Percentiles rank a stretch among this genome's conserved stretches.
These are phyloP conservation scores for Lepiota brunneoincarnata DNA, from an alignment of 768 basidiomycete genomes.

Conservation along the genomic window DNA sequence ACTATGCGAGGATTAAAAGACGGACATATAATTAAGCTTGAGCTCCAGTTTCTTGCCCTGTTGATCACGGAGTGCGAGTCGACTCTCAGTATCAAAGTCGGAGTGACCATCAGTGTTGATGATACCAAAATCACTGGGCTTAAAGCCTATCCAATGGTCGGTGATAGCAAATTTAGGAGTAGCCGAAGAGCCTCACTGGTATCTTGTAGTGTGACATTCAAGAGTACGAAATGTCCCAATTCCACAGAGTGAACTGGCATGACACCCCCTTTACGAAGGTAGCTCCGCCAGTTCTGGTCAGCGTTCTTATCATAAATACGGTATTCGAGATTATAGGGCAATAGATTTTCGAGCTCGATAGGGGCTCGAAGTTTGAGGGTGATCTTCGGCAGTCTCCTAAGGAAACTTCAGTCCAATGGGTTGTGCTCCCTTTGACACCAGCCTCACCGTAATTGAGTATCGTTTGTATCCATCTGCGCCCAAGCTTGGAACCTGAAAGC, in stretches of 20 bases:
- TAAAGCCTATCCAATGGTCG: constrained; percentile 57
- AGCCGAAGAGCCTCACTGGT: constrained; percentile 52
- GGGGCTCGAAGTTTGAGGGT: constrained; percentile 87
- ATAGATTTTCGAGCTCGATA: constrained; percentile 90
- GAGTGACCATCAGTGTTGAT: constrained; percentile 93
- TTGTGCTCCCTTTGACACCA: not conserved
- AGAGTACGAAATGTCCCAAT: constrained; percentile 80
- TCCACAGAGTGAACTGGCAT: constrained; percentile 98
- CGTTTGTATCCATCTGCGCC: constrained; percentile 65
- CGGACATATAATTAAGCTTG: constrained; percentile 88
- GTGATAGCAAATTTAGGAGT: not conserved
- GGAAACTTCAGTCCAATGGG: not conserved
- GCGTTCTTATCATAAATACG: constrained; percentile 96
- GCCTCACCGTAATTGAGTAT: constrained; percentile 52
- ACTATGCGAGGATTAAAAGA: constrained; percentile 5
- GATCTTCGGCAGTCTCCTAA: constrained; percentile 82
- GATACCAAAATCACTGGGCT: constrained; percentile 94
- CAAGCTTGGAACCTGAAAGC: constrained; percentile 94
- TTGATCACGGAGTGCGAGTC: constrained; percentile 69
- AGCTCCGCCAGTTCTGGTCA: constrained; percentile 92
- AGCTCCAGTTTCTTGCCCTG: constrained; percentile 76
- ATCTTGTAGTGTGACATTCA: constrained; percentile 91
- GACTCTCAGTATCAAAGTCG: constrained; percentile 81
- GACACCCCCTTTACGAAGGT: constrained; percentile 86
- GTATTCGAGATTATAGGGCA: constrained; percentile 93